Percentiles rank a stretch among this genome's conserved stretches.
Evolutionary conservation across 306 rosid species (phyloP).

Genomic region (Vigna nakashimae): DNA sequence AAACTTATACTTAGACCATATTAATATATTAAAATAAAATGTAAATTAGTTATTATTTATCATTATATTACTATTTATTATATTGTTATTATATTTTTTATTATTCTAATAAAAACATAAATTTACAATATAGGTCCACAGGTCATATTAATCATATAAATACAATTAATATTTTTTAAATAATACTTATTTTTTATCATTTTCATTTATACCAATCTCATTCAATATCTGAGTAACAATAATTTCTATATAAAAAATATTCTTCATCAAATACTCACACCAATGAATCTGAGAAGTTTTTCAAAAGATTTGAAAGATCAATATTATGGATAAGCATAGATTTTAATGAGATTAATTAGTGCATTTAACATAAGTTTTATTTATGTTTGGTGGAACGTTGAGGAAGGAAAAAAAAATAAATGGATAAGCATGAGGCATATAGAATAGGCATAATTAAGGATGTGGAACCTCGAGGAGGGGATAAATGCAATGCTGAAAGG

Average conservation of each 20-base stretch:
- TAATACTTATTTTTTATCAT: no score
- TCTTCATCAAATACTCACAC: neutral
- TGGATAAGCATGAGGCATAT: neutral
- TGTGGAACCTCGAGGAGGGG: neutral
- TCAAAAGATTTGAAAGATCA: neutral
- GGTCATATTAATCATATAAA: no score
- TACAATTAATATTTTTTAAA: no score
- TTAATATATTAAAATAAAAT: no score
- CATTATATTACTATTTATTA: no score
- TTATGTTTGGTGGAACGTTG: neutral
- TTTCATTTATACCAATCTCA: no score
- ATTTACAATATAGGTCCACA: no score
- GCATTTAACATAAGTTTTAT: neutral
- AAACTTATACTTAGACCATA: no score
- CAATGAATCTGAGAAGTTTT: neutral
- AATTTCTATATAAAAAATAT: neutral
- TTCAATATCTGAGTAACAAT: no score
- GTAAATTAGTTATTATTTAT: no score
- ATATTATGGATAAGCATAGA: neutral
- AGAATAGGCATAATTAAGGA: neutral
- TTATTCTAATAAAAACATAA: no score
- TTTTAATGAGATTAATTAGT: neutral
- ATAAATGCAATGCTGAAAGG: neutral
- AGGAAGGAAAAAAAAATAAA: neutral
- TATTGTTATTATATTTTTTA: no score